Percentiles rank a stretch among this genome's conserved stretches.
Evolutionary conservation across 495 filamentous ascomycete genomes (phyloP).

Genomic region (Penicillium bovifimosum): DNA sequence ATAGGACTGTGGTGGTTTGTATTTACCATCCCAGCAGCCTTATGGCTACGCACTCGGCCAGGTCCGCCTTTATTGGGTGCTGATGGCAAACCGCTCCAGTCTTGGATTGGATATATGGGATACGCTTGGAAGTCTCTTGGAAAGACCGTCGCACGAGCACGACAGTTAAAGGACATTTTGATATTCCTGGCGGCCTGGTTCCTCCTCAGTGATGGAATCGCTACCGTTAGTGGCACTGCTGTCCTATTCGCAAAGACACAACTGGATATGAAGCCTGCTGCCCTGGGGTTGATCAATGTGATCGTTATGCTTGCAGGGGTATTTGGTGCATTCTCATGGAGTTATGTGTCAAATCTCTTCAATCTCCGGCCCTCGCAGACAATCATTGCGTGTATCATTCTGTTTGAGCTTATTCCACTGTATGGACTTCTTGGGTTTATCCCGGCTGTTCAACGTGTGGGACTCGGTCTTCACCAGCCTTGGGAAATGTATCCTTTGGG

Average conservation of each 20-base stretch:
- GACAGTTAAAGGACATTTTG: slow-evolving; percentile 75
- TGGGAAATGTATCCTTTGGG: slow-evolving; percentile 98
- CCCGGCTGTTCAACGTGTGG: slow-evolving; percentile 67
- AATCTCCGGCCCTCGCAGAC: slow-evolving; percentile 72
- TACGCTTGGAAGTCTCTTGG: slow-evolving; percentile 84
- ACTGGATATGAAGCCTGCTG: slow-evolving; percentile 80
- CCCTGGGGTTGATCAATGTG: slow-evolving; percentile 88
- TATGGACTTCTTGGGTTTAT: slow-evolving; percentile 90
- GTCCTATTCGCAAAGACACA: slow-evolving; percentile 94
- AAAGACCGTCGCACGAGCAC: slow-evolving; percentile 70
- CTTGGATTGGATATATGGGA: slow-evolving; percentile 58
- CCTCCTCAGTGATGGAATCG: slow-evolving; percentile 86
- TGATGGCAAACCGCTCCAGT: slow-evolving; percentile 35
- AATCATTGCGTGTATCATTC: slow-evolving; percentile 78
- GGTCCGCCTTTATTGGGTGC: slow-evolving; percentile 64
- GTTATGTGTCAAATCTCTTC: slow-evolving; percentile 61
- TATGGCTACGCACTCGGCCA: slow-evolving; percentile 88
- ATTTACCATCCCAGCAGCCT: slow-evolving; percentile 82
- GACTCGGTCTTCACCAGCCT: slow-evolving; percentile 80
- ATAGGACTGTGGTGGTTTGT: slow-evolving; percentile 93
- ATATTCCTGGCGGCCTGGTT: slow-evolving; percentile 94
- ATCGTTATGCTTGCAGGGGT: slow-evolving; percentile 80
- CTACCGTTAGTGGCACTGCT: slow-evolving; percentile 90
- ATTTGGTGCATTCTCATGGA: slow-evolving; percentile 85
- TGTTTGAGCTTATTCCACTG: slow-evolving; percentile 88